Evolutionary conservation across 192 early-diverging fungal species (phyloP), one percentile per base, ranked within the genome.

Genomic region (Diversispora eburnea): DNA sequence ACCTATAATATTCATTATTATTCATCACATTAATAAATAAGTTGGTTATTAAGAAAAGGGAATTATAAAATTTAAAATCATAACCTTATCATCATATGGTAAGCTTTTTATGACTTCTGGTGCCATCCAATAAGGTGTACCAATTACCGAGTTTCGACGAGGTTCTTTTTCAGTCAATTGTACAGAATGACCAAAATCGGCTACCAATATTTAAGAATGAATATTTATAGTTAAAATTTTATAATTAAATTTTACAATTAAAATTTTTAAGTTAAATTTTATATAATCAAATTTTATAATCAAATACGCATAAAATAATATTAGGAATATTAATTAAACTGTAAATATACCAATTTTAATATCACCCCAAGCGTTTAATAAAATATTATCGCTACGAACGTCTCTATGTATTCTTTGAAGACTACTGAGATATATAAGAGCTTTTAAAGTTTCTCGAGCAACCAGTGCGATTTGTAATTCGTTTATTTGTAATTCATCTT

Each of bases 61-160:
- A 22, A 17, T 12, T 33, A 33, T 39, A 22, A 67, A 4, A 15
- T 33, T 7, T 13, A 20, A 15, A 52, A 13, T 15, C 15, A 8
- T 45, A 25, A 67, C 67, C 75, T 93, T 95, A 25, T 92, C 80
- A 8, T 89, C 92, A 80, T 98, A 98, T 61, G 94, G 89, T 77
- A 90, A 88, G 12, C 88, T 92, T 78, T 86, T 91, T 48, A 98
- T 93, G 4, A 98, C 96, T 77, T 98, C 96, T 19, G 96, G 96
- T 19, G 96, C 93, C 96, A 98, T 98, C 96, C 96, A 96, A 84
- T 94, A 98, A 19, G 95, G 93, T 47, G 95, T 96, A 46, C 89
- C 95, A 7, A 91, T 93, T 70, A 94, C 89, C 19, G 92, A 95
- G 42, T 88, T 90, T 47, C 95, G 87, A 75, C 91, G 91, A 55